Base-by-base conservation (phyloP, 2,329 filamentous ascomycete species). In the Exophiala xenobiotica region DNA sequence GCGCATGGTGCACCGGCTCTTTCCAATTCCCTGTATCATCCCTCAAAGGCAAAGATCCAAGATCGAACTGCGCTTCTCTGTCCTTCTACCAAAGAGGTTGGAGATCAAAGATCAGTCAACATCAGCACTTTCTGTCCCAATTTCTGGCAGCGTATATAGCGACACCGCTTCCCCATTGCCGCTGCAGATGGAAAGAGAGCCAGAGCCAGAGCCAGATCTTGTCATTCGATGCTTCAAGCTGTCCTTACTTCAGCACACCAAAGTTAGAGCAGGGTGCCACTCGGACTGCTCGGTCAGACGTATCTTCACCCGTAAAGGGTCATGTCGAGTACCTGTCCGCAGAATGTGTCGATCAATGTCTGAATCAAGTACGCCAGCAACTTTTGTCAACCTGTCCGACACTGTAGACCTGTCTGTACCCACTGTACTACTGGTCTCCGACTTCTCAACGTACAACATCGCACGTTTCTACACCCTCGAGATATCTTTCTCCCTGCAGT, bases 391-490 rank as follows among this genome's bases (percentile, higher is more conserved):
- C 19, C 53, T 55, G 2, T 6, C 14, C 12, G 47, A 55, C 24
- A 18, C 27, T 1, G 27, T 23, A 9, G 39, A 55, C 27, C 37
- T 55, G 11, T 40, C 47, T 4, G 7, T 55, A 11, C 43, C 53
- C 4, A 4, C 18, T 6, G n/a, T 7, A 18, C n/a, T 23, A 3
- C 19, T 55, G n/a, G 24, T 19, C 18, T 8, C 53, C 6, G 48
- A 51, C 26, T 55, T 55, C 22, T 55, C 53, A 20, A 55, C 53
- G 5, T 55, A 55, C 48, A 55, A 55, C 24, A 55, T 55, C 26
- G 53, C 53, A 4, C 20, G 44, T 7, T 48, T 16, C 23, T 48
- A 55, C 33, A 38, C 12, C 9, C 35, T 51, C 3, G 52, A 54
- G 16, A 14, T 54, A 5, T 8, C 7, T 2, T 51, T 54, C 18